These are phyloP conservation scores for Capsicum baccatum DNA, from an alignment of 257 asterid genomes.

Conservation along the genomic window DNA sequence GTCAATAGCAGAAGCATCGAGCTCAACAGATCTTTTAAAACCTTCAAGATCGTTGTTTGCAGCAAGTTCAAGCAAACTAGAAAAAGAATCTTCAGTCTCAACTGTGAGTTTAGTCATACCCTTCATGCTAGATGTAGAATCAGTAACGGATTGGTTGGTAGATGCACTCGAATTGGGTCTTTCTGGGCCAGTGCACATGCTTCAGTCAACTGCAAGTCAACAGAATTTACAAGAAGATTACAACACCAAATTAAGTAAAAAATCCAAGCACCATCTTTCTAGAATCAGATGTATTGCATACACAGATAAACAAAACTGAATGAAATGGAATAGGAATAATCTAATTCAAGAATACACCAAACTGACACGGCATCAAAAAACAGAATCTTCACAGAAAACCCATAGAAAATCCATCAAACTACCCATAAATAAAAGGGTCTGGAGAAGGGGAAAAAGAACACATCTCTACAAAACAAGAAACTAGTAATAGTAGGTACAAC, in stretches of 20 bases:
- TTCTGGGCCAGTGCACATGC: constrained; percentile 63
- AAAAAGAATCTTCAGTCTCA: constrained; percentile 71
- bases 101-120: constrained; percentile 53
- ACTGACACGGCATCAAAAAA: not conserved
- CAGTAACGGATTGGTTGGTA: constrained; percentile 32
- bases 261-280: not conserved
- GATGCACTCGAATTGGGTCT: constrained; percentile 43
- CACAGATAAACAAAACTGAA: not conserved
- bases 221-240: constrained; percentile 24
- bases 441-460: not conserved
- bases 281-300: not conserved
- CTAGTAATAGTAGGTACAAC: not conserved
- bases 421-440: not conserved
- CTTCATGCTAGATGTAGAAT: constrained; percentile 41
- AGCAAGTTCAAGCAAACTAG: constrained; percentile 84
- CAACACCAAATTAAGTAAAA: not conserved
- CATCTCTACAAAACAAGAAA: not conserved
- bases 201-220: constrained; percentile 56
- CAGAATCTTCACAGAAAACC: not conserved
- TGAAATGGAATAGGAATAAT: not conserved
- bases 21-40: constrained; percentile 70
- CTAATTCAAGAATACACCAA: constrained; percentile 32
- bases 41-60: constrained; percentile 78
- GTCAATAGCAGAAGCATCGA: constrained; percentile 72
- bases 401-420: not conserved